These are phyloP conservation scores for Tolypocladium guangdongense DNA, from an alignment of 2,329 filamentous ascomycete species.

Conservation along the genomic window DNA sequence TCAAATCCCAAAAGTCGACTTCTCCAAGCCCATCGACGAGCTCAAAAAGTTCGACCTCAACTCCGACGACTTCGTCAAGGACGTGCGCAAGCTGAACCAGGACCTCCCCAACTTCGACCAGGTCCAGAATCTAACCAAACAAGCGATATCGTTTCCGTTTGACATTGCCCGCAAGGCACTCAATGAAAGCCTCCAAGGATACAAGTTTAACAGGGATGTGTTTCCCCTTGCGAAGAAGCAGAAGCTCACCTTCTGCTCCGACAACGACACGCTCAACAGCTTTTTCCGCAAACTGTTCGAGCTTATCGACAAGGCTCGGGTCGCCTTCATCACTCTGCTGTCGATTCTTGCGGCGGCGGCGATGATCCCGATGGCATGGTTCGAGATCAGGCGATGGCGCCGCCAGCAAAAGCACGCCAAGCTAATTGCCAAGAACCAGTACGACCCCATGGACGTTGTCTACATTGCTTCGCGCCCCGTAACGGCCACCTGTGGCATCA, in stretches of 20 bases:
- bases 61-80: conserved; percentile 54
- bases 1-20: conserved; percentile 44
- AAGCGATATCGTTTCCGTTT: conserved; percentile 69
- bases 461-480: conserved; percentile 79
- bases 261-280: conserved; percentile 67
- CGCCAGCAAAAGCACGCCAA: conserved; percentile 58
- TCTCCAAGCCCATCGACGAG: conserved; percentile 52
- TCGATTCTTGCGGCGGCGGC: conserved; percentile 58
- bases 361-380: conserved; percentile 68
- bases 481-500: conserved; percentile 62
- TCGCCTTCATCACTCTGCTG: conserved; percentile 67
- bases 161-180: conserved; percentile 65
- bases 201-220: conserved; percentile 63
- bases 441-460: conserved; percentile 77
- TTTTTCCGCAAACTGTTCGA: conserved; percentile 70
- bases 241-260: conserved; percentile 75
- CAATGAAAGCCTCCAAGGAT: conserved; percentile 58
- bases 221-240: conserved; percentile 82
- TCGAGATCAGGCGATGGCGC: conserved; percentile 69
- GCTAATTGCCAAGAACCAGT: conserved; percentile 52
- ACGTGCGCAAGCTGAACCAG: conserved; percentile 61
- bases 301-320: conserved; percentile 57
- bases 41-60: conserved; percentile 60
- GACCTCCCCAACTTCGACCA: conserved; percentile 75
- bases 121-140: conserved; percentile 71